These are phyloP conservation scores for Ambrosiella xylebori DNA, from an alignment of 2,329 filamentous ascomycete species.

Conservation along the genomic window DNA sequence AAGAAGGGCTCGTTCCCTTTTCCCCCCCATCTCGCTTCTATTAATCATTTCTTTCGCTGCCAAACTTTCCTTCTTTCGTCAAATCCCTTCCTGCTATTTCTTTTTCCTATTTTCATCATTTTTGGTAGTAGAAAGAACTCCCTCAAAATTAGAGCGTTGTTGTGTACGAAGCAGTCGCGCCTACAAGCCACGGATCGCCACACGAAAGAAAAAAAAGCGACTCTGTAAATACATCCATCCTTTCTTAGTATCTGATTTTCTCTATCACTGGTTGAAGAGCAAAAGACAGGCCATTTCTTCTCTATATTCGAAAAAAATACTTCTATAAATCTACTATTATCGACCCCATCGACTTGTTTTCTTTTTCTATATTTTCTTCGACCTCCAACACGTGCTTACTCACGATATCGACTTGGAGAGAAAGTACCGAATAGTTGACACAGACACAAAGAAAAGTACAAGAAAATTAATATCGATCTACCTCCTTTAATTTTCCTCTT, in stretches of 20 bases:
- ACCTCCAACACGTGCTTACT: neutral
- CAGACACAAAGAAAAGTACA: neutral
- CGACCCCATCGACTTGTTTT: neutral
- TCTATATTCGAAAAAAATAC: neutral
- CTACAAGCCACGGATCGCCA: neutral
- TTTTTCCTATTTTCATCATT: neutral
- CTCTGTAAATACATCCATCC: neutral
- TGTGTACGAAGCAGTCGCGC: neutral
- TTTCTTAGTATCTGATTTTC: slow-evolving; percentile 1
- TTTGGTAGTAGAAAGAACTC: neutral
- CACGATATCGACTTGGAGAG: neutral
- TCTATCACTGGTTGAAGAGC: slow-evolving; percentile 12
- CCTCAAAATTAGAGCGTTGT: neutral
- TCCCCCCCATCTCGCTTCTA: slow-evolving; percentile 10
- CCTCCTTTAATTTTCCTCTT: slow-evolving; percentile 12
- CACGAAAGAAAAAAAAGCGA: neutral
- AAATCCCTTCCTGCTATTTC: neutral
- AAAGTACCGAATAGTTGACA: neutral
- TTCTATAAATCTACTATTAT: neutral
- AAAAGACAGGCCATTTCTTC: neutral
- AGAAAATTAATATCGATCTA: neutral
- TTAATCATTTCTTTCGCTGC: slow-evolving; percentile 12
- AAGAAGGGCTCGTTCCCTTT: neutral
- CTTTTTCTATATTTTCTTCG: neutral
- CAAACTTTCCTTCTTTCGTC: slow-evolving; percentile 7